Evolutionary conservation across 2,329 filamentous ascomycete species (phyloP).

Genomic region (Penicillium psychrosexuale): DNA sequence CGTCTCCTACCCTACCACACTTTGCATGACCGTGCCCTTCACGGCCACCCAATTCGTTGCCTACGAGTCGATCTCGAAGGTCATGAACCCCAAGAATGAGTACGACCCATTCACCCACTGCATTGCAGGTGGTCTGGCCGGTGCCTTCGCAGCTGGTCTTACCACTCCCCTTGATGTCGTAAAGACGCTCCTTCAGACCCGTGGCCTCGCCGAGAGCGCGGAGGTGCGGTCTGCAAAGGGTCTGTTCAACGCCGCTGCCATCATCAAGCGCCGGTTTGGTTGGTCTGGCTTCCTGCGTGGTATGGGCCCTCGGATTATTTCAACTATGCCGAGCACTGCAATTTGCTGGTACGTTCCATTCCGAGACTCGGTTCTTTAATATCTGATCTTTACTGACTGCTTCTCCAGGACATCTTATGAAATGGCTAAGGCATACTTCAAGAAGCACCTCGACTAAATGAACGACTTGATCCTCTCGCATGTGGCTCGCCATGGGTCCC

Average conservation of each 20-base stretch:
- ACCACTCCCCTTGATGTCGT: slow-evolving; percentile 98
- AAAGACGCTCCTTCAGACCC: slow-evolving; percentile 94
- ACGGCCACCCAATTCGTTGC: slow-evolving; percentile 95
- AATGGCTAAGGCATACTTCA: slow-evolving; percentile 67
- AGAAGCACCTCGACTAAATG: slow-evolving; percentile 38
- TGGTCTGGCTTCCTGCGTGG: slow-evolving; percentile 88
- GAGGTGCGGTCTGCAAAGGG: slow-evolving; percentile 85
- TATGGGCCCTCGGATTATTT: slow-evolving; percentile 83
- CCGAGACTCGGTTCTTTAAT: neutral
- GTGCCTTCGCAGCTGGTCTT: slow-evolving; percentile 86
- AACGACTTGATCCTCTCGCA: neutral
- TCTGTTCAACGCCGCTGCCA: slow-evolving; percentile 71
- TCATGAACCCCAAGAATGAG: slow-evolving; percentile 73
- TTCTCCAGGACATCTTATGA: slow-evolving; percentile 60
- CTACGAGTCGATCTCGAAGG: slow-evolving; percentile 92
- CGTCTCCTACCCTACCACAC: slow-evolving; percentile 94
- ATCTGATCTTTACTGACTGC: slow-evolving; percentile 4
- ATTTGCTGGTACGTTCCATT: slow-evolving; percentile 78
- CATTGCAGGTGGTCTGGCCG: slow-evolving; percentile 84
- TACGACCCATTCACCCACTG: slow-evolving; percentile 96
- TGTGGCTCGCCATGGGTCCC: slow-evolving; percentile 6
- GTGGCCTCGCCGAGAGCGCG: slow-evolving; percentile 74
- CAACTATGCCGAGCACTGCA: slow-evolving; percentile 97
- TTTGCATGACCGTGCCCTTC: slow-evolving; percentile 98
- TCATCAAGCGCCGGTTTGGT: slow-evolving; percentile 82